Percentiles rank a stretch among this genome's conserved stretches.
Evolutionary conservation across 352 stramenopile genomes (phyloP).

Genomic region (Phytophthora quininea): DNA sequence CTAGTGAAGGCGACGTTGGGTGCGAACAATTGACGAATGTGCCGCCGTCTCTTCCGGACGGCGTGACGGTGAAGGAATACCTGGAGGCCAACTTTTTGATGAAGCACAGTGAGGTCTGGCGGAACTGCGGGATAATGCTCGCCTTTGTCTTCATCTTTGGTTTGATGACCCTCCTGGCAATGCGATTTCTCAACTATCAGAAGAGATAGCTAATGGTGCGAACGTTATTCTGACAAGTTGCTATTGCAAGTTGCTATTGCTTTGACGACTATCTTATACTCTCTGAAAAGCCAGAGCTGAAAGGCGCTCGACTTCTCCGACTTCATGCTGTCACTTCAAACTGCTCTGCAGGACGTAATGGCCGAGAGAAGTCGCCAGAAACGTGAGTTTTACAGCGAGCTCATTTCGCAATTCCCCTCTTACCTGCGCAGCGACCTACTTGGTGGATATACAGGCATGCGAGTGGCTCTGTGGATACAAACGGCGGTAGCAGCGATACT

Average conservation of each 20-base stretch:
- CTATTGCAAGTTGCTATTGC: background rate
- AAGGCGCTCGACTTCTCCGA: too few relatives aligned
- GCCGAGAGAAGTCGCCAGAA: too few relatives aligned
- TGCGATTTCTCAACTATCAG: conserved; percentile 36
- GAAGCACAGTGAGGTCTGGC: background rate
- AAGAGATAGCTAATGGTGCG: conserved; percentile 10
- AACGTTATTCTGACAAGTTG: too few relatives aligned
- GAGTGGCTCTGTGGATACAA: too few relatives aligned
- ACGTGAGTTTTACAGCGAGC: too few relatives aligned
- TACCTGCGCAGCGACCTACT: too few relatives aligned
- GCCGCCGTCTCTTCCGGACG: background rate
- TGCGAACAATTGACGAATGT: background rate
- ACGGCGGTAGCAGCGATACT: too few relatives aligned
- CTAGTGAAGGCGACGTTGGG: background rate
- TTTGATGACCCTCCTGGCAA: conserved; percentile 19
- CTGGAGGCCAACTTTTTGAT: conserved; percentile 2
- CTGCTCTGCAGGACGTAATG: too few relatives aligned
- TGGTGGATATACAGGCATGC: too few relatives aligned
- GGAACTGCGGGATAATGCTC: background rate
- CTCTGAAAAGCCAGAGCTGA: too few relatives aligned
- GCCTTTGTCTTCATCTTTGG: conserved; percentile 12
- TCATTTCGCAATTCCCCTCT: too few relatives aligned
- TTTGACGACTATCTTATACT: background rate
- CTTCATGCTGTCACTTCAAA: too few relatives aligned
- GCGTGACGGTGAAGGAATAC: background rate